Evolutionary conservation across 352 stramenopile species (phyloP).

Genomic region (Phytophthora uliginosa): DNA sequence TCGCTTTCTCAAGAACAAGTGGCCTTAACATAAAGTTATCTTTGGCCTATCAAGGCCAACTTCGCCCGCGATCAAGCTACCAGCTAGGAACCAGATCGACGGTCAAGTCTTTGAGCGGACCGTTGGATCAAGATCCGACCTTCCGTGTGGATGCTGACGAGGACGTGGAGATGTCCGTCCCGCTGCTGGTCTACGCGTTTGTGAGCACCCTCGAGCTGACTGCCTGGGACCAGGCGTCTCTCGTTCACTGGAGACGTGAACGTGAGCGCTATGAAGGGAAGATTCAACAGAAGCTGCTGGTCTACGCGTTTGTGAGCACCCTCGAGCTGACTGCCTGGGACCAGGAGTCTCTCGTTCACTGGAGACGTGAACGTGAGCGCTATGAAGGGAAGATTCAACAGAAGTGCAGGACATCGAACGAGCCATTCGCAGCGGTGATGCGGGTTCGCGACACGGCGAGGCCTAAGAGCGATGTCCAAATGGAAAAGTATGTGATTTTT

Average conservation of each 20-base stretch:
- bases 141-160: constrained; percentile 26
- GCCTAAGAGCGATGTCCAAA: not conserved
- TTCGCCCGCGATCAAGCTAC: constrained; percentile 15
- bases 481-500: not conserved
- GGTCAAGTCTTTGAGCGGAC: constrained; percentile 5
- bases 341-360: too few relatives aligned
- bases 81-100: constrained; percentile 13
- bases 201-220: constrained; percentile 21
- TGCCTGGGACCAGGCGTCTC: constrained; percentile 16
- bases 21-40: constrained; percentile 21
- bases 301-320: too few relatives aligned
- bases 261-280: constrained; percentile 28
- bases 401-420: constrained; percentile 20
- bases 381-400: constrained; percentile 28
- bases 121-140: constrained; percentile 10
- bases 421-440: constrained; percentile 26
- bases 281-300: too few relatives aligned
- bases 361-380: too few relatives aligned
- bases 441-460: not conserved
- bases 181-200: constrained; percentile 25
- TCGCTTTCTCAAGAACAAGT: constrained; percentile 7
- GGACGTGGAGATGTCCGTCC: constrained; percentile 26
- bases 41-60: constrained; percentile 20
- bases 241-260: constrained; percentile 21
- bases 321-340: too few relatives aligned